These are phyloP conservation scores for Coniochaeta pulveracea DNA, from an alignment of 2,329 filamentous ascomycete species.

Conservation along the genomic window DNA sequence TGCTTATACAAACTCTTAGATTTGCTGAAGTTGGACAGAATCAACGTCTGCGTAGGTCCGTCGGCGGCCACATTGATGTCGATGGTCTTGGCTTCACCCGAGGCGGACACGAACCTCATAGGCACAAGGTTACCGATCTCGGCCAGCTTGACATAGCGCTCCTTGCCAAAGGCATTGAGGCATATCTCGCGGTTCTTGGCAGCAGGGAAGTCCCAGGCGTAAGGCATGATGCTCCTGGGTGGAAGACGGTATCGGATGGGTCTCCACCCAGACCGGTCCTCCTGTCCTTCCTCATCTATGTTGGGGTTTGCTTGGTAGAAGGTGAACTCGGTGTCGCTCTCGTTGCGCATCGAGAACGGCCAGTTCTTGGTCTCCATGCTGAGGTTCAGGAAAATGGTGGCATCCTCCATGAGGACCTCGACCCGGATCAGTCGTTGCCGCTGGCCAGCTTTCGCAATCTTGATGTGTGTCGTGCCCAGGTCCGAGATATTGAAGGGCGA, in stretches of 20 bases:
- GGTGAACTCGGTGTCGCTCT: conserved; percentile 91
- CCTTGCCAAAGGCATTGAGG: conserved; percentile 65
- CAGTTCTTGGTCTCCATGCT: conserved; percentile 88
- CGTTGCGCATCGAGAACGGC: conserved; percentile 98
- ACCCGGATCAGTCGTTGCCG: conserved; percentile 79
- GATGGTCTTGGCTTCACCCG: conserved; percentile 72
- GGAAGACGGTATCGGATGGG: conserved; percentile 88
- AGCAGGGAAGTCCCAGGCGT: conserved; percentile 97
- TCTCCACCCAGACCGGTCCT: conserved; percentile 80
- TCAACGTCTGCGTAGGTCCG: conserved; percentile 87
- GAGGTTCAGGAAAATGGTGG: conserved; percentile 87
- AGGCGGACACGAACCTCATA: conserved; percentile 69
- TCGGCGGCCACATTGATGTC: conserved; percentile 95
- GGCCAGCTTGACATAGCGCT: conserved; percentile 85
- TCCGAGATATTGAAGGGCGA: conserved; percentile 97
- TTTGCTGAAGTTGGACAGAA: conserved; percentile 85
- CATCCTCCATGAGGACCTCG: conserved; percentile 84
- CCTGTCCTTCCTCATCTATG: conserved; percentile 76
- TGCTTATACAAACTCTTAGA: conserved; percentile 82
- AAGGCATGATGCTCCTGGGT: conserved; percentile 95
- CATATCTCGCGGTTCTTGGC: conserved; percentile 94
- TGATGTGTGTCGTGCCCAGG: conserved; percentile 83
- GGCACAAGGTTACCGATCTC: conserved; percentile 95
- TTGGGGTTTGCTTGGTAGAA: conserved; percentile 95
- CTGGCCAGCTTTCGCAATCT: conserved; percentile 82